Conservation (phyloP, 495 filamentous ascomycete species). For the Glutinoglossum americanum region DNA sequence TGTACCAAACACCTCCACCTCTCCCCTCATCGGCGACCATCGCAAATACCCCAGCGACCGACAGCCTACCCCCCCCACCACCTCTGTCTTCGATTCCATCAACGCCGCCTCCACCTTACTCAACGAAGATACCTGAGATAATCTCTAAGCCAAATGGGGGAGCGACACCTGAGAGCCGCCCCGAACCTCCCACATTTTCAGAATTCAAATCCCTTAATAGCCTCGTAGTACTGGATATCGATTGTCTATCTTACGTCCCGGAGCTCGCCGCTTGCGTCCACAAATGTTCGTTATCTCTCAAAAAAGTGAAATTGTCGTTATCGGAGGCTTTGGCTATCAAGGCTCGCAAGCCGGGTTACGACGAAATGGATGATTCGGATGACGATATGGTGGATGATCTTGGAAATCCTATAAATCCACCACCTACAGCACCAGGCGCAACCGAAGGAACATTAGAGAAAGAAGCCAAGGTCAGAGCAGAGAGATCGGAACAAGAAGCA, state of each 20-base stretch:
- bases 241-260: conserved; percentile 28
- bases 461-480: conserved; percentile 15
- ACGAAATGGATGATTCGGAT: conserved; percentile 29
- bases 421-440: conserved; percentile 5
- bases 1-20: not conserved
- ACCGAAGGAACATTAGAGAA: not conserved
- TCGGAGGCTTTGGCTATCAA: conserved; percentile 27
- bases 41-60: not conserved
- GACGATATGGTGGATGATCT: conserved; percentile 22
- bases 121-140: not conserved
- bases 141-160: not conserved
- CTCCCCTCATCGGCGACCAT: not conserved
- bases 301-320: conserved; percentile 33
- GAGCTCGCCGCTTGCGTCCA: conserved; percentile 32
- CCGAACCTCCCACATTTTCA: conserved; percentile 26
- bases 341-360: conserved; percentile 27
- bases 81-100: not conserved
- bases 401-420: conserved; percentile 5
- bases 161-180: not conserved
- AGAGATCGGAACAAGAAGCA: conserved; percentile 29
- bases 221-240: conserved; percentile 33
- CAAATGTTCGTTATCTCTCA: conserved; percentile 27
- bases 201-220: conserved; percentile 32
- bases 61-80: not conserved
- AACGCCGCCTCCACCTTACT: not conserved